Base-by-base conservation (phyloP, 768 basidiomycete species). In the Inosperma sp. region DNA sequence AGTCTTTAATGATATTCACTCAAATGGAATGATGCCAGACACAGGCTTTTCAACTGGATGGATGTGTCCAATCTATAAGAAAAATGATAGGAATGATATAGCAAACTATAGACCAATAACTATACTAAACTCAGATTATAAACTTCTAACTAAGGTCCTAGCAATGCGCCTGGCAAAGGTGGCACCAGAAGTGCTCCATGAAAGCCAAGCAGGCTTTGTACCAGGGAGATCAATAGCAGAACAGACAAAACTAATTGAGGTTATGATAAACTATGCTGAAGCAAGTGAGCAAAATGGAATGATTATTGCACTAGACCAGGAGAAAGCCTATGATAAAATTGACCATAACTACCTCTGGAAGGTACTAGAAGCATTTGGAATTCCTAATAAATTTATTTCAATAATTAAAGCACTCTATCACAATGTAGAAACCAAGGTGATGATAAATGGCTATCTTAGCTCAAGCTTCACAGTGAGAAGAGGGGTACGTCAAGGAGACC, bases 51-150 rank as follows among this genome's bases (percentile, higher is more conserved):
- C 64, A 0, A 30, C 57, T 3, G 74, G 73, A 0, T 68, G 66
- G 68, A 68, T 71, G 64, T 69, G 69, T 61, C 71, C 69, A 0
- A 46, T 77, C 0, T 76, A 70, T 42, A 78, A 78, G 27, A 76
- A 71, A 62, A 69, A 65, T 6, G 69, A 71, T 7, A 40, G 27
- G 2, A 51, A 39, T 0, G 52, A 66, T 2, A 70, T 72, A 4
- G 59, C 25, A 7, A 73, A 71, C 50, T 74, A 75, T 41, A 3
- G 68, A 2, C 73, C 71, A 0, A 72, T 76, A 0, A 72, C 68
- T 0, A 55, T 73, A 0, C 59, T 70, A 4, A 72, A 72, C 54
- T 47, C 63, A 2, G 69, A 72, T 55, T 72, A 72, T 23, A 72
- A 71, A 56, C 52, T 68, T 0, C 53, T 68, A 12, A 69, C 70